Percentiles rank a stretch among this genome's conserved stretches.
These are phyloP conservation scores for Trichoderma virens DNA, from an alignment of 495 filamentous ascomycete genomes.

Conservation along the genomic window DNA sequence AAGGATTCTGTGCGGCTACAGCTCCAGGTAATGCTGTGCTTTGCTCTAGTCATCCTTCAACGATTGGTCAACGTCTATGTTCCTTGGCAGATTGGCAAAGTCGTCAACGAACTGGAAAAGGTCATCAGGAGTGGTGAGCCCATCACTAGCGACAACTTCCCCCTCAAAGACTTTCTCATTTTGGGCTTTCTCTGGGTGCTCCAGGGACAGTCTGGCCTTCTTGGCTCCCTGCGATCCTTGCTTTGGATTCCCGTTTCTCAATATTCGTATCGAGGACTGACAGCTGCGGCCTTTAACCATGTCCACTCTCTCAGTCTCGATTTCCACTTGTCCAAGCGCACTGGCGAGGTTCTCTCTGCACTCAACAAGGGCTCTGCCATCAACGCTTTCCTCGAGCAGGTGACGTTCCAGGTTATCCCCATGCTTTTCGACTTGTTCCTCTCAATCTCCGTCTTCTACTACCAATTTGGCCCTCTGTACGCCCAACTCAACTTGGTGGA, in stretches of 20 bases:
- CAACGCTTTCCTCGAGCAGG: conserved; percentile 91
- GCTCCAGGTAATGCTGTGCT: conserved; percentile 69
- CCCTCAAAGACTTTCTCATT: conserved; percentile 64
- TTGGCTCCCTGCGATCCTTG: conserved; percentile 71
- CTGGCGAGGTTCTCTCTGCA: conserved; percentile 89
- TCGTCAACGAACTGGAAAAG: conserved; percentile 57
- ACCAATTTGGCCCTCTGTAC: conserved; percentile 78
- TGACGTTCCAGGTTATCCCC: conserved; percentile 90
- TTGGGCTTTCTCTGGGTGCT: conserved; percentile 78
- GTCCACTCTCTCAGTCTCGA: conserved; percentile 91
- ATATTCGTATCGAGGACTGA: conserved; percentile 91
- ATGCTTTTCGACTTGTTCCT: conserved; percentile 88
- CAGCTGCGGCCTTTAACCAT: conserved; percentile 92
- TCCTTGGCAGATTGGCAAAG: conserved; percentile 63
- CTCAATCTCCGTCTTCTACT: conserved; percentile 78
- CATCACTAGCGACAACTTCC: conserved; percentile 36
- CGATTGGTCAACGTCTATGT: conserved; percentile 75
- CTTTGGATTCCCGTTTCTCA: conserved; percentile 95
- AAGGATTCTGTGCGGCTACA: conserved; percentile 65
- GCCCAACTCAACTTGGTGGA: conserved; percentile 85
- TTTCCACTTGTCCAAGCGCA: conserved; percentile 94
- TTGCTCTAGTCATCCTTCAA: conserved; percentile 66
- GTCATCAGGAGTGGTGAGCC: conserved; percentile 21
- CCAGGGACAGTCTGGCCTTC: conserved; percentile 78
- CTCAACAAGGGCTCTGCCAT: conserved; percentile 93